Percentiles rank a stretch among this genome's conserved stretches.
Conservation (phyloP, 1,284 basidiomycete species). For the Melampsora americana region DNA sequence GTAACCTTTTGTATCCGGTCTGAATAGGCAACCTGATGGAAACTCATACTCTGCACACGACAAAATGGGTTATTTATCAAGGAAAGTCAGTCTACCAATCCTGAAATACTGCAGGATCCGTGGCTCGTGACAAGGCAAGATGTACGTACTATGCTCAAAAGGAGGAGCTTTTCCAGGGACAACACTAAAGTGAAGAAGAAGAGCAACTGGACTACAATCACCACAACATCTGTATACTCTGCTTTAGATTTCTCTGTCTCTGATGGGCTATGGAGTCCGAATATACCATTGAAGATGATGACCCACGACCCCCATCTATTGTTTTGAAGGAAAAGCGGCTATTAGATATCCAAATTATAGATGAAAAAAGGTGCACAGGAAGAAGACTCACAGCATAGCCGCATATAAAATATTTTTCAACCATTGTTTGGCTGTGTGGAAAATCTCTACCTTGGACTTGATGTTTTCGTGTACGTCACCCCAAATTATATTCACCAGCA, state of each 20-base stretch:
- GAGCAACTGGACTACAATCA: slow-evolving; percentile 7
- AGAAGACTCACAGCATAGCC: slow-evolving; percentile 36
- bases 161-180: slow-evolving; percentile 37
- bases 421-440: slow-evolving; percentile 64
- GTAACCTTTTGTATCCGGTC: slow-evolving; percentile 66
- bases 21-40: slow-evolving; percentile 71
- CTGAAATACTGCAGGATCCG: slow-evolving; percentile 56
- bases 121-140: neutral
- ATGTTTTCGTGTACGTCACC: slow-evolving; percentile 68
- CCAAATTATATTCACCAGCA: slow-evolving; percentile 63
- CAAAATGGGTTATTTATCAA: slow-evolving; percentile 55
- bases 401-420: slow-evolving; percentile 45
- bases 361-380: slow-evolving; percentile 59
- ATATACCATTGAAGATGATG: slow-evolving; percentile 29
- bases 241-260: slow-evolving; percentile 18
- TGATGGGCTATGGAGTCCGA: neutral
- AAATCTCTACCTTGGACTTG: slow-evolving; percentile 66
- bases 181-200: slow-evolving; percentile 34
- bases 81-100: slow-evolving; percentile 67
- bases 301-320: slow-evolving; percentile 41
- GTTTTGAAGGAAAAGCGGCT: slow-evolving; percentile 39
- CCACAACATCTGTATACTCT: slow-evolving; percentile 19
- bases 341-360: slow-evolving; percentile 49
- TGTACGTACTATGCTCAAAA: slow-evolving; percentile 29
- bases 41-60: slow-evolving; percentile 50